A percentile compares a stretch with the other conserved stretches of the same genome.
These are phyloP conservation scores for Pseudopyrenochaeta lycopersici DNA, from an alignment of 2,329 filamentous ascomycete genomes.

Conservation along the genomic window DNA sequence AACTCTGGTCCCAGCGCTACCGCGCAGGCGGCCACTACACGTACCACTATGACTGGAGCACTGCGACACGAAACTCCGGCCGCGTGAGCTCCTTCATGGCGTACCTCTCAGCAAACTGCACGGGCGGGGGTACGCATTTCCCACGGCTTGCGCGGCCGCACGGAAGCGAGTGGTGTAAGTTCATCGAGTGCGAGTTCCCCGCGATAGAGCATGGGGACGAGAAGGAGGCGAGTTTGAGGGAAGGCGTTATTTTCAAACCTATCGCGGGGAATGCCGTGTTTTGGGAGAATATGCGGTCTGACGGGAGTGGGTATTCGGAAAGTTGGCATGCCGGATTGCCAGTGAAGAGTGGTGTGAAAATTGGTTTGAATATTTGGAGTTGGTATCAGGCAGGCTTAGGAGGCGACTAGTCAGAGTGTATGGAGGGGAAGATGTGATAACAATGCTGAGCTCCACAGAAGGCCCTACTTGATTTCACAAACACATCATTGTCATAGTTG, in stretches of 20 bases:
- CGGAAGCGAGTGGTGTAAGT: conserved; percentile 63
- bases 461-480: too few relatives aligned
- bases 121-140: conserved; percentile 69
- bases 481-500: too few relatives aligned
- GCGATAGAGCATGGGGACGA: conserved; percentile 4
- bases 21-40: conserved; percentile 66
- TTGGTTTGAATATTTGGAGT: conserved; percentile 72
- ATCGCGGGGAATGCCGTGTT: conserved; percentile 67
- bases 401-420: conserved; percentile 14
- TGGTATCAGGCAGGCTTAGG: conserved; percentile 60
- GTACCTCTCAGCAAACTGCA: conserved; percentile 61
- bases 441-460: too few relatives aligned
- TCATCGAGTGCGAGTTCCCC: conserved; percentile 60
- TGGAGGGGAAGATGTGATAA: too few relatives aligned
- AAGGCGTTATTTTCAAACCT: conserved; percentile 67
- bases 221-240: conserved; percentile 26
- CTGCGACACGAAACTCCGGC: conserved; percentile 46
- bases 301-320: conserved; percentile 66
- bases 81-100: conserved; percentile 70
- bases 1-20: conserved; percentile 69
- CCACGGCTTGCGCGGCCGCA: conserved; percentile 59
- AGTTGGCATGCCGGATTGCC: conserved; percentile 70
- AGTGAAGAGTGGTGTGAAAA: conserved; percentile 64
- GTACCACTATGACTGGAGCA: conserved; percentile 65
- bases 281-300: conserved; percentile 67